Percentiles rank a stretch among this genome's conserved stretches.
phyloP scores from a whole-genome alignment of 2,329 filamentous ascomycete species.

The Botrytis paeoniae region DNA sequence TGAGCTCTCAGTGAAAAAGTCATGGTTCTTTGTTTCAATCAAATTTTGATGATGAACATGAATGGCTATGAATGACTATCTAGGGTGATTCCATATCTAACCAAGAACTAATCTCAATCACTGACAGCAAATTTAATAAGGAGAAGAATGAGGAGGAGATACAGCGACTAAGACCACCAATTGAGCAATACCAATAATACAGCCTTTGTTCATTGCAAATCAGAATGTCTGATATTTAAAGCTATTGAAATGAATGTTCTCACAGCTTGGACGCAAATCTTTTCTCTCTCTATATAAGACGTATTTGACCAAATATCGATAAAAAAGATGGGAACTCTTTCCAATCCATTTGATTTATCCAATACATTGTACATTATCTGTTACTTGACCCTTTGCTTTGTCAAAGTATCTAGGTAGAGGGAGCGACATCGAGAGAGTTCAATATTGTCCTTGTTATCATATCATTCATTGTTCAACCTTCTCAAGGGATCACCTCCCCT shows the following conservation, averaged over 20 bases:
- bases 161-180: background rate
- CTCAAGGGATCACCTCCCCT: background rate
- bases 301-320: background rate
- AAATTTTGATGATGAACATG: background rate
- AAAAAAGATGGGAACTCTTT: background rate
- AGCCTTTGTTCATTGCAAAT: background rate
- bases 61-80: background rate
- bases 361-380: background rate
- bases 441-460: background rate
- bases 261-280: slow-evolving; percentile 1
- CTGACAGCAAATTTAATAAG: background rate
- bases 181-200: background rate
- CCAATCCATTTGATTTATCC: background rate
- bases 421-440: background rate
- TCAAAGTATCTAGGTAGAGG: background rate
- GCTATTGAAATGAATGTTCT: slow-evolving; percentile 1
- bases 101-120: background rate
- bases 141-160: background rate
- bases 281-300: background rate
- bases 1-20: background rate
- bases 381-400: background rate
- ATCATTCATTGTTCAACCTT: background rate
- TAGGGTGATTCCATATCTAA: background rate
- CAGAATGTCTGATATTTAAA: background rate
- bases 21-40: slow-evolving; percentile 13